Conservation (phyloP, 192 early-diverging fungal species). For the Podila epigama region DNA sequence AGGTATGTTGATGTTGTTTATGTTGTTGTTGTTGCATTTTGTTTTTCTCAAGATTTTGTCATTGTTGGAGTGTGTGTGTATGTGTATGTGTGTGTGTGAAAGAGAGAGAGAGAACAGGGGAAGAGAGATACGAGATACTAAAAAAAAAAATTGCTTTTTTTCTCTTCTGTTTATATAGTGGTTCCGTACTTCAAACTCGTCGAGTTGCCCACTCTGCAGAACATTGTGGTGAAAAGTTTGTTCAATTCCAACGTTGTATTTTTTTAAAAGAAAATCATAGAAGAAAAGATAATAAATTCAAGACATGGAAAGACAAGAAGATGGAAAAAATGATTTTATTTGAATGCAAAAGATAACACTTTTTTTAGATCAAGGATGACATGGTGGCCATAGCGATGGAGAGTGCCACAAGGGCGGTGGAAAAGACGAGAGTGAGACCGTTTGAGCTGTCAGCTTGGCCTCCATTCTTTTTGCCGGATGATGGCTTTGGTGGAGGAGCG, state of each 20-base stretch:
- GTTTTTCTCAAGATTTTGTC: no score
- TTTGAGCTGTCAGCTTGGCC: neutral
- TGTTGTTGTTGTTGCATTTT: no score
- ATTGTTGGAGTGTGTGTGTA: no score
- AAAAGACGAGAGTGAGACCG: neutral
- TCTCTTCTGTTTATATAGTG: no score
- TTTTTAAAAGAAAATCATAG: neutral
- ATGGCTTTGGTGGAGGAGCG: constrained; percentile 29
- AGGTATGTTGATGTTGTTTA: no score
- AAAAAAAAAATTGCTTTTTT: no score
- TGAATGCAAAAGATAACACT: neutral
- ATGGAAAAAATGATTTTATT: neutral
- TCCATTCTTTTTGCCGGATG: neutral
- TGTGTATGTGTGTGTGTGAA: no score
- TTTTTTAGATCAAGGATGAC: neutral
- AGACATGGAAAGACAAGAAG: neutral
- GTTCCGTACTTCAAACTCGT: constrained; percentile 68
- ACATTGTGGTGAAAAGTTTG: constrained; percentile 53
- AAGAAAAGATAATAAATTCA: neutral
- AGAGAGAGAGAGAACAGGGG: no score
- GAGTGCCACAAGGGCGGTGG: neutral
- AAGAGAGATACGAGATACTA: no score
- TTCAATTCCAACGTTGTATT: no score
- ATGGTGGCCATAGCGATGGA: neutral
- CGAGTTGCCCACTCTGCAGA: constrained; percentile 66